These are phyloP conservation scores for Sugiyamaella sp. DNA, from an alignment of 1,139 yeast genomes.

Conservation along the genomic window DNA sequence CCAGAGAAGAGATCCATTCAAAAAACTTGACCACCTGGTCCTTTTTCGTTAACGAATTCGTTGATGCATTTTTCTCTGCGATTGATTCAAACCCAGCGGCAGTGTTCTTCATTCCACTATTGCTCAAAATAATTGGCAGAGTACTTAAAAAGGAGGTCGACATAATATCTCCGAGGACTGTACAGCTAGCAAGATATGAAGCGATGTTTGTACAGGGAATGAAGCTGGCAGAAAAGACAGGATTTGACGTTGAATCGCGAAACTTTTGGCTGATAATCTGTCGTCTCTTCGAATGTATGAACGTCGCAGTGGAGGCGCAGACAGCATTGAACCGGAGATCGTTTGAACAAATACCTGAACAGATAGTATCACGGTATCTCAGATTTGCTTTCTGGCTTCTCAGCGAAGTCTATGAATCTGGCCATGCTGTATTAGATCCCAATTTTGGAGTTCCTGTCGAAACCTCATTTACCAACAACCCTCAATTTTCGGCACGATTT, in stretches of 20 bases:
- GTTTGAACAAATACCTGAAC: not conserved
- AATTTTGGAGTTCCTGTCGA: not conserved
- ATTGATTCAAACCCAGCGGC: not conserved
- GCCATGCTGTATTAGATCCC: not conserved
- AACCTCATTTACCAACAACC: not conserved
- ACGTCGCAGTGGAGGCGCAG: conserved; percentile 1
- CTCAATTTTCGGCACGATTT: not conserved
- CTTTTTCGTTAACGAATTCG: conserved; percentile 10
- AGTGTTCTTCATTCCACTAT: conserved; percentile 10
- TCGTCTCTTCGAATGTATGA: conserved; percentile 7
- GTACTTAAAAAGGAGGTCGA: conserved; percentile 10
- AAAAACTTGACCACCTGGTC: conserved; percentile 7
- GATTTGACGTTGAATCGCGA: not conserved
- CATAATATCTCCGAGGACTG: conserved; percentile 2
- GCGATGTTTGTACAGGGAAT: conserved; percentile 9
- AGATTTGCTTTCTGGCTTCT: conserved; percentile 8
- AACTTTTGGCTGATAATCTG: conserved; percentile 12
- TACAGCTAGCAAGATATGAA: conserved; percentile 2
- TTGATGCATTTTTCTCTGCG: not conserved
- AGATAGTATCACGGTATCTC: conserved; percentile 5
- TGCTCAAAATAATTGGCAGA: conserved; percentile 3
- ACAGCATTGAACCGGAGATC: not conserved
- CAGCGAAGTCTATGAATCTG: conserved; percentile 4
- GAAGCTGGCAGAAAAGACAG: not conserved
- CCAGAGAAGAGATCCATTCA: conserved; percentile 1